These are phyloP conservation scores for Tetracladium marchalianum DNA, from an alignment of 495 filamentous ascomycete genomes.

Conservation along the genomic window DNA sequence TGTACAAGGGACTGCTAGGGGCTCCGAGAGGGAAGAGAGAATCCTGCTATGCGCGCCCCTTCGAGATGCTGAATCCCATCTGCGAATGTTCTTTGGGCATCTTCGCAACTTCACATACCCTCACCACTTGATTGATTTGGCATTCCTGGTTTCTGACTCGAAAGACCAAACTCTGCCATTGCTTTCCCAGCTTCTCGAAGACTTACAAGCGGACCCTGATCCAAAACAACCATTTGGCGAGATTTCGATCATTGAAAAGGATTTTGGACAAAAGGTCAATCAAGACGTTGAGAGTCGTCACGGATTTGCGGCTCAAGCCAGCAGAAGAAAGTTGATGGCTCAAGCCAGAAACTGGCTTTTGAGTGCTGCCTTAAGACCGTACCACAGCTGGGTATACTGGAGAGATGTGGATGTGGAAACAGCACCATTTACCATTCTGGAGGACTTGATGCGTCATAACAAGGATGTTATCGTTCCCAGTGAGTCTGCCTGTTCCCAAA, in stretches of 20 bases:
- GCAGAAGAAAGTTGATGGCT: conserved; percentile 91
- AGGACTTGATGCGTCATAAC: conserved; percentile 97
- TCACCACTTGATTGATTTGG: conserved; percentile 90
- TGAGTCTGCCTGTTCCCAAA: conserved; percentile 40
- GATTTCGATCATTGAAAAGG: conserved; percentile 96
- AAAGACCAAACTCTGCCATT: conserved; percentile 81
- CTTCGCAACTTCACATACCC: conserved; percentile 95
- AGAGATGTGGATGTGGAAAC: conserved; percentile 98
- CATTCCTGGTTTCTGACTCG: conserved; percentile 95
- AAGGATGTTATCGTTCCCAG: conserved; percentile 98
- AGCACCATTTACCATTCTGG: conserved; percentile 87
- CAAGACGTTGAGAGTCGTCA: conserved; percentile 97
- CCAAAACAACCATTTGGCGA: conserved; percentile 82
- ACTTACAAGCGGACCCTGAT: conserved; percentile 72
- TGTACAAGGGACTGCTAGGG: conserved; percentile 77
- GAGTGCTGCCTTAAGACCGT: conserved; percentile 85
- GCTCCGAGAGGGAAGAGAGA: conserved; percentile 91
- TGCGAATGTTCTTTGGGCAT: conserved; percentile 97
- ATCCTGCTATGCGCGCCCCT: conserved; percentile 93
- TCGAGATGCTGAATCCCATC: conserved; percentile 84
- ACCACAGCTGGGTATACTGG: conserved; percentile 99
- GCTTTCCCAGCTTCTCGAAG: conserved; percentile 61
- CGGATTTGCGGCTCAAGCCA: conserved; percentile 94
- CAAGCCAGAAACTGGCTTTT: conserved; percentile 96
- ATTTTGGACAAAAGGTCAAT: conserved; percentile 96